Evolutionary conservation across 2,329 filamentous ascomycete species (phyloP), one percentile per base, ranked within the genome.

Genomic region (Xylaria polymorpha): DNA sequence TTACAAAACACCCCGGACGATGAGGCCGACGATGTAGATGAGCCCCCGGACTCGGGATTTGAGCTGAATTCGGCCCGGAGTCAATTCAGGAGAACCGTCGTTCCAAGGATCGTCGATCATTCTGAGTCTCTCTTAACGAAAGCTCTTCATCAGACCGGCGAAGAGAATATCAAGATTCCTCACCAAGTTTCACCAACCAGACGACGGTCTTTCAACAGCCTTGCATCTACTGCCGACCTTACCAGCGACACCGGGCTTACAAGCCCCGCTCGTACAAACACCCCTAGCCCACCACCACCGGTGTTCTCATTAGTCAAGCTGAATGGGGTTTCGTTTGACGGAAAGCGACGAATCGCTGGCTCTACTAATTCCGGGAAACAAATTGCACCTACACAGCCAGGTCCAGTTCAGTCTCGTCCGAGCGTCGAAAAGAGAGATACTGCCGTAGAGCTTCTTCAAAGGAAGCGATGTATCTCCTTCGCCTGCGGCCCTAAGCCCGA

Each of bases 181-280:
- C 79, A 82, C 14, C 77, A 79, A 51, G 74, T 81, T 48, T 73
- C 75, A n/a, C 79, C 77, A 25, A 79, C 81, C 41, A 82, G 86
- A 67, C 83, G 86, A 74, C 85, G 89, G 68, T 95, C 92, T 69
- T 90, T 91, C 75, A 91, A 90, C 79, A 97, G 94, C 81, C 82
- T 91, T 68, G 87, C 92, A 55, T 97, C 94, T 1, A 97, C 94
- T 3, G 92, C 92, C 44, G 95, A 98, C 73, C 85, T 98, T 66
- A 98, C 94, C n/a, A 98, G 94, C 80, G 96, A 98, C 77, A 96
- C 93, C 67, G 94, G 93, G 68, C 83, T 97, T 68, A 97, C 94
- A 20, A 98, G 94, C 76, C 94, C 95, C 50, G 92, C 93, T n/a
- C 87, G 94, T 65, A 93, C 93, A 43, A 94, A 89, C 79, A 95